Percentiles rank a stretch among this genome's conserved stretches.
phyloP scores from a whole-genome alignment of 2,329 filamentous ascomycete genomes.

The Incumbomyces delicatus region DNA sequence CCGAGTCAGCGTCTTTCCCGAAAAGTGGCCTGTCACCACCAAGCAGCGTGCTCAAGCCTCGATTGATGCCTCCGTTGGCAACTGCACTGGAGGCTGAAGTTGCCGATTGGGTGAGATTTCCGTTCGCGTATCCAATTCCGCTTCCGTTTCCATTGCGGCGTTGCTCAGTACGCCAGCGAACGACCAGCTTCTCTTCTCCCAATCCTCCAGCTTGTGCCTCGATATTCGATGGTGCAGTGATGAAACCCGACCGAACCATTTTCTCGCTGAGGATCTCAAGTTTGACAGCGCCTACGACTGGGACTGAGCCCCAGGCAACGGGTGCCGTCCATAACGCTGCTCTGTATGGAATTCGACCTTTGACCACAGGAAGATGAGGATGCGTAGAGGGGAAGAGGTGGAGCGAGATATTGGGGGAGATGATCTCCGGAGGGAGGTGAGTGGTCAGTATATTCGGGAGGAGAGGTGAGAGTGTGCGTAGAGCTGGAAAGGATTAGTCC shows the following conservation, averaged over 20 bases:
- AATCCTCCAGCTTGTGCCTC: conserved; percentile 26
- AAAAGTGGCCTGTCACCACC: conserved; percentile 42
- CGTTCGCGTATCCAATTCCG: no score
- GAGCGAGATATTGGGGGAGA: conserved; percentile 52
- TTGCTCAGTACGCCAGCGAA: conserved; percentile 69
- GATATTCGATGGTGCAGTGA: conserved; percentile 26
- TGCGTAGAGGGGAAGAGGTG: conserved; percentile 55
- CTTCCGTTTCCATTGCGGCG: conserved; percentile 20
- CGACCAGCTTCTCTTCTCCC: conserved; percentile 67
- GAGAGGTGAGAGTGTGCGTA: conserved; percentile 51
- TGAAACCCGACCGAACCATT: conserved; percentile 54
- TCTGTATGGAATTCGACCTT: conserved; percentile 79
- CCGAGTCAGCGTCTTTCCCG: conserved; percentile 51
- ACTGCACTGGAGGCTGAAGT: conserved; percentile 17
- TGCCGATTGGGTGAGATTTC: background rate
- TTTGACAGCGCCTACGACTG: conserved; percentile 79
- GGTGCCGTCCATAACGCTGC: conserved; percentile 94
- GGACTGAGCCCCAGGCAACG: conserved; percentile 88
- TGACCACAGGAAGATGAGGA: conserved; percentile 73
- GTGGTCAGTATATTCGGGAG: conserved; percentile 52
- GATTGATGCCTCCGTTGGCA: conserved; percentile 25
- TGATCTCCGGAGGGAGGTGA: conserved; percentile 51
- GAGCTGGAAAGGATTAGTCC: conserved; percentile 33
- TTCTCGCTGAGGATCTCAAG: conserved; percentile 83
- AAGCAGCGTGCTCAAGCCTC: conserved; percentile 38